phyloP scores from a whole-genome alignment of 164 flowering plant species.

The Aristolochia fimbriata region DNA sequence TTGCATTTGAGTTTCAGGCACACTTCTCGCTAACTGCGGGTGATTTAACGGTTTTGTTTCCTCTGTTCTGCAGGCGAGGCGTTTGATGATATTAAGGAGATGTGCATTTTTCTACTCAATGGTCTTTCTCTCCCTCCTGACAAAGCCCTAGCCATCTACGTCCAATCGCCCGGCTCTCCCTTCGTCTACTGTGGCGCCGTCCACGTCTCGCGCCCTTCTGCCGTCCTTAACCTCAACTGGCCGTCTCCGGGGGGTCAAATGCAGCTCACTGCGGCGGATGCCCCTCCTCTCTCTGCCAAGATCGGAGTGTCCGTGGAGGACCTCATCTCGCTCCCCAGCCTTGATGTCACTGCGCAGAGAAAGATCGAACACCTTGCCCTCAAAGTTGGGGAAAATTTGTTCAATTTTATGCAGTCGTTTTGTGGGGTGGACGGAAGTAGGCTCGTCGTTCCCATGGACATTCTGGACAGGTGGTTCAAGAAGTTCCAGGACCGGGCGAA shows the following conservation, averaged over 20 bases:
- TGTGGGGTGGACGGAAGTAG: constrained; percentile 82
- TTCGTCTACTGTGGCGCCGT: constrained; percentile 85
- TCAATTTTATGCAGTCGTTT: constrained; percentile 97
- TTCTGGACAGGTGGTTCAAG: constrained; percentile 93
- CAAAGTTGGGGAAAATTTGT: constrained; percentile 92
- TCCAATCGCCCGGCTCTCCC: constrained; percentile 85
- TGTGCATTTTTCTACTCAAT: constrained; percentile 86
- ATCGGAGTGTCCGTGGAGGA: constrained; percentile 94
- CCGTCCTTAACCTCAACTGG: constrained; percentile 79
- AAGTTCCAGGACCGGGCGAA: constrained; percentile 92
- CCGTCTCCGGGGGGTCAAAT: constrained; percentile 64
- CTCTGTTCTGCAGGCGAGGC: constrained; percentile 48
- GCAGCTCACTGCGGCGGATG: constrained; percentile 45
- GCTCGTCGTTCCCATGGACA: constrained; percentile 88
- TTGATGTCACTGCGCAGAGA: constrained; percentile 58
- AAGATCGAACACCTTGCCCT: constrained; percentile 71
- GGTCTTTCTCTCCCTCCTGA: constrained; percentile 72
- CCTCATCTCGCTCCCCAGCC: constrained; percentile 53
- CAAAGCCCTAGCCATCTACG: constrained; percentile 87
- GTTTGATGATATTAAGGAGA: constrained; percentile 57
- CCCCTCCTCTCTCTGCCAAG: constrained; percentile 63
- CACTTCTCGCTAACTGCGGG: too few relatives aligned
- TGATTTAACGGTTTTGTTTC: neutral
- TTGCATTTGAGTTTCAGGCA: too few relatives aligned
- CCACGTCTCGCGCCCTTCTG: constrained; percentile 83